These are phyloP conservation scores for Yamadazyma sp. DNA, from an alignment of 1,139 yeast genomes.

Conservation along the genomic window DNA sequence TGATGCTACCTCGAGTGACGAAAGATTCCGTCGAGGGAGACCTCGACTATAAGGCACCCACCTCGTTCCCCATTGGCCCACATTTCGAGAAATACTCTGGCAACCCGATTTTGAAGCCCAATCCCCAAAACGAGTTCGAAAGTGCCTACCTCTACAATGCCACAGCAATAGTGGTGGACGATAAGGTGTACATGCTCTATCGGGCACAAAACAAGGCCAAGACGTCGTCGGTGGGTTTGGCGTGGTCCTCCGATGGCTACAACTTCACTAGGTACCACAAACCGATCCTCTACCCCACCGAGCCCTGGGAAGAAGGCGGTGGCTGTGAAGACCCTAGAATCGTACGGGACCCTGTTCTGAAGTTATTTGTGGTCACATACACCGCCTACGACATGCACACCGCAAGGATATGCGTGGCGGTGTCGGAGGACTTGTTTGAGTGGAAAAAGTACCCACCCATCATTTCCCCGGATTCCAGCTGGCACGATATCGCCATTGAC, in stretches of 20 bases:
- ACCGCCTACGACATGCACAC: conserved; percentile 39
- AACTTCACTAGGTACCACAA: conserved; percentile 30
- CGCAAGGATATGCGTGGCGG: conserved; percentile 46
- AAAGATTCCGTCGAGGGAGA: conserved; percentile 32
- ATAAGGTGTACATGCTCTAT: conserved; percentile 38
- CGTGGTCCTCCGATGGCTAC: conserved; percentile 44
- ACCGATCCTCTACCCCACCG: conserved; percentile 40
- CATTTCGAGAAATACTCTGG: conserved; percentile 30
- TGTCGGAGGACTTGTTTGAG: conserved; percentile 36
- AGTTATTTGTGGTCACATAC: conserved; percentile 41
- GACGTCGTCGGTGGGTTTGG: conserved; percentile 39
- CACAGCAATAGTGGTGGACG: conserved; percentile 44
- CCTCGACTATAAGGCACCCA: conserved; percentile 34
- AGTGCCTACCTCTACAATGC: conserved; percentile 45
- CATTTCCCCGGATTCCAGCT: conserved; percentile 24
- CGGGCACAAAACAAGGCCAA: conserved; percentile 41
- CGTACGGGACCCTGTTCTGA: conserved; percentile 37
- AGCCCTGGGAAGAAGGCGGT: conserved; percentile 43
- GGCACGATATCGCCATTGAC: conserved; percentile 35
- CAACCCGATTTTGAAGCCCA: conserved; percentile 42
- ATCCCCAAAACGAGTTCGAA: conserved; percentile 42
- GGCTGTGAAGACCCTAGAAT: conserved; percentile 49
- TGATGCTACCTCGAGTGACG: conserved; percentile 33
- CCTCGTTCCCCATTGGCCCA: conserved; percentile 44
- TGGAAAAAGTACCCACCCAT: conserved; percentile 45